Evolutionary conservation across 257 asterid species (phyloP), one percentile per base, ranked within the genome.

Genomic region (Penstemon barbatus): DNA sequence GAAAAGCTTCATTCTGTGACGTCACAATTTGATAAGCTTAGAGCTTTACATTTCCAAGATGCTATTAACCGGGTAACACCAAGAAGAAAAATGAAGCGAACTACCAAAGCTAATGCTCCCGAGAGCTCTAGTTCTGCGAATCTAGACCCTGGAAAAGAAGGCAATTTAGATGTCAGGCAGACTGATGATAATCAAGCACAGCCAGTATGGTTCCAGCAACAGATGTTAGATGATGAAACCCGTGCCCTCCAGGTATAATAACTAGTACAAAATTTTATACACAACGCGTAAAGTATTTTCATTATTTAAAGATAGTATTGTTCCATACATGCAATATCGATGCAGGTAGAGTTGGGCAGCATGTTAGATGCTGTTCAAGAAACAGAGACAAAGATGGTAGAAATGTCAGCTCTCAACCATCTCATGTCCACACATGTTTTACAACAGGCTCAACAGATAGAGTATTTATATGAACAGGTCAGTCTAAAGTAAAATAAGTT

Each of bases 1-100:
- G 97, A 94, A 81, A 94, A 83, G 81, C 96, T 91, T 68, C 95
- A 87, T 71, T 79, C 86, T 12, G 97, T 91, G 65, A 84, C 99
- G 41, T 91, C 97, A 41, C 85, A 83, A 72, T 94, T 91, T 74
- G 99, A 94, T 78, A 86, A 81, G 78, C 87, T 94, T 66, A 85
- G 97, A 80, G 99, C 97, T 61, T n/a, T 91, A 66, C 96, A 94
- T 46, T 94, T 89, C 85, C 99, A 86, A 82, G 96, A 94, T 62
- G 93, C 91, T 49, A 86, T 94, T 65, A 91, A 89, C 79, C 82
- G 96, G 61, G 93, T 79, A 52, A 71, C 90, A 48, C 96, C 96
- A 75, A 79, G 95, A 86, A 85, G 86, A 86, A 94, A 89, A 65
- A 79, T 25, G 58, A 89, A 81, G 75, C 78, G 4, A 62, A 57